Evolutionary conservation across 2,329 filamentous ascomycete genomes (phyloP).

Genomic region (Pseudogymnoascus sp.): DNA sequence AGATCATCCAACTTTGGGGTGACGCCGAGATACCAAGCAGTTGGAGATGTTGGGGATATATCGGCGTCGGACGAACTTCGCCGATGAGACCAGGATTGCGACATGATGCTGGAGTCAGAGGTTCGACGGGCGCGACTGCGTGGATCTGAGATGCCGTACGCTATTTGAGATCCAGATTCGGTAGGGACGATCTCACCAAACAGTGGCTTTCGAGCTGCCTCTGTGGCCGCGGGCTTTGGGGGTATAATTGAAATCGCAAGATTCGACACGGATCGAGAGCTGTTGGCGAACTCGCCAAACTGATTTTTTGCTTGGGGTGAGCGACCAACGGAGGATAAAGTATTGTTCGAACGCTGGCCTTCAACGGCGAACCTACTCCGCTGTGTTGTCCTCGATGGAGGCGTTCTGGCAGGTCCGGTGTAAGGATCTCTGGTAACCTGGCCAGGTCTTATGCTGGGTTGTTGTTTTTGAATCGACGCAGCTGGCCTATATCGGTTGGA

Average conservation of each 20-base stretch:
- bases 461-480: background rate
- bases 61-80: slow-evolving; percentile 49
- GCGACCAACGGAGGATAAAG: slow-evolving; percentile 52
- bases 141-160: slow-evolving; percentile 49
- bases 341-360: slow-evolving; percentile 43
- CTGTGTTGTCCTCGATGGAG: slow-evolving; percentile 27
- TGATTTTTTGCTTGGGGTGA: slow-evolving; percentile 42
- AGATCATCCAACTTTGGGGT: slow-evolving; percentile 35
- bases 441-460: slow-evolving; percentile 13
- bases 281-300: slow-evolving; percentile 28
- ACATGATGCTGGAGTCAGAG: slow-evolving; percentile 61
- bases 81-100: slow-evolving; percentile 38
- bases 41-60: slow-evolving; percentile 53
- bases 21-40: slow-evolving; percentile 51
- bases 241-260: slow-evolving; percentile 26
- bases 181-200: slow-evolving; percentile 68
- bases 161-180: slow-evolving; percentile 43
- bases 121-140: slow-evolving; percentile 47
- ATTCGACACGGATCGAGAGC: slow-evolving; percentile 38
- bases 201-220: slow-evolving; percentile 43
- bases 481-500: background rate
- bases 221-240: slow-evolving; percentile 18
- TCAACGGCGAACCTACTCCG: slow-evolving; percentile 40
- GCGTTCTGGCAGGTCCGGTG: slow-evolving; percentile 11
- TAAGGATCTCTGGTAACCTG: background rate